Evolutionary conservation across 495 filamentous ascomycete genomes (phyloP).

Genomic region (Tuber aestivum): DNA sequence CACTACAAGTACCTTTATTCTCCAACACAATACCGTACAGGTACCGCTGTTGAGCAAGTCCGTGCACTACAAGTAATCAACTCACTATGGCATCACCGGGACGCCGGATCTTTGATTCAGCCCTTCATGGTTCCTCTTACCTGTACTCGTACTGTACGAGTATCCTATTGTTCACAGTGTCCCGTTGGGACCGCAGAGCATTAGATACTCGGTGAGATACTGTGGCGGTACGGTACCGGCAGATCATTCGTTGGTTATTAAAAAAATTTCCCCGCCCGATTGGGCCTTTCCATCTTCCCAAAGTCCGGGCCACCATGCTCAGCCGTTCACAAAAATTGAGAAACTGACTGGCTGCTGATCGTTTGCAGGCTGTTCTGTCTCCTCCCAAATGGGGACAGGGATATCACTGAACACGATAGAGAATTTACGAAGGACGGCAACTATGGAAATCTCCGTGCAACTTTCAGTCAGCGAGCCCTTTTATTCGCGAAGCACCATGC

Average conservation of each 20-base stretch:
- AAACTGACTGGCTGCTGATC: conserved; percentile 24
- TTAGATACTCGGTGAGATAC: neutral
- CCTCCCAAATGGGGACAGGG: conserved; percentile 5
- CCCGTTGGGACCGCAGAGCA: neutral
- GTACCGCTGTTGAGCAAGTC: conserved; percentile 28
- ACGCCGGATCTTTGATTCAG: neutral
- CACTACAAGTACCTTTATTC: conserved; percentile 11
- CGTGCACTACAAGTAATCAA: conserved; percentile 23
- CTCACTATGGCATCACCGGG: neutral
- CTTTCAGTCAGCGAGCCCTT: neutral
- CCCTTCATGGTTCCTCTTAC: neutral
- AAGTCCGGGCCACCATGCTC: conserved; percentile 27
- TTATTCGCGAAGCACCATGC: conserved; percentile 1
- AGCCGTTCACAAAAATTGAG: conserved; percentile 7
- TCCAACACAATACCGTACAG: neutral
- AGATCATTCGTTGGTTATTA: conserved; percentile 19
- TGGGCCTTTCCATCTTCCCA: conserved; percentile 16
- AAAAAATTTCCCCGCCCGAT: conserved; percentile 13
- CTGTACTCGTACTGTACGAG: no score
- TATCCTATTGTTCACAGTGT: no score
- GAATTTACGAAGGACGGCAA: conserved; percentile 13
- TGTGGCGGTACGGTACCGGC: no score
- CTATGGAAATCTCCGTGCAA: conserved; percentile 26
- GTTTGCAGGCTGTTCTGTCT: conserved; percentile 16
- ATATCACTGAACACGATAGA: conserved; percentile 8